A percentile compares a stretch with the other conserved stretches of the same genome.
Evolutionary conservation across 2,329 filamentous ascomycete genomes (phyloP).

Genomic region (Aspergillaceae sp.): DNA sequence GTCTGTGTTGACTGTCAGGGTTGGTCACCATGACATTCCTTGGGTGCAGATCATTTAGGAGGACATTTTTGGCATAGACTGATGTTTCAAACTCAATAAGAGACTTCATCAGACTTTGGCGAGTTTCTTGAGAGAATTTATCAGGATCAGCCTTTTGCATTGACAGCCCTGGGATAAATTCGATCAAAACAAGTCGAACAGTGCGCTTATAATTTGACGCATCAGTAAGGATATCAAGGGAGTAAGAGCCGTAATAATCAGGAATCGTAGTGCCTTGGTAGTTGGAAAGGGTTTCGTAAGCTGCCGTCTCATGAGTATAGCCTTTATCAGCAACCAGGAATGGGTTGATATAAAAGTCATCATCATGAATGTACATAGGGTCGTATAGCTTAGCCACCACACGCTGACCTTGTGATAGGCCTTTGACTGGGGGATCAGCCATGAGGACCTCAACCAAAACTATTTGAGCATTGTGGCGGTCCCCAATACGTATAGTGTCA

Average conservation of each 20-base stretch:
- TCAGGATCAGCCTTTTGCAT: constrained; percentile 10
- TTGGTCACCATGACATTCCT: constrained; percentile 10
- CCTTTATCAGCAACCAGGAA: constrained; percentile 15
- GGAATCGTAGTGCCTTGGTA: constrained; percentile 14
- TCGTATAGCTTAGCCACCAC: constrained; percentile 18
- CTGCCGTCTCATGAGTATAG: constrained; percentile 16
- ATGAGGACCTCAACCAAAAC: constrained; percentile 9
- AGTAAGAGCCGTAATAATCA: constrained; percentile 16
- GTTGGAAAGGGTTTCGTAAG: constrained; percentile 9
- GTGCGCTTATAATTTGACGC: constrained; percentile 2
- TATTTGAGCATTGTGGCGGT: constrained; percentile 13
- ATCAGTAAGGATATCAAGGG: constrained; percentile 11
- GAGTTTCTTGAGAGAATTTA: constrained; percentile 5
- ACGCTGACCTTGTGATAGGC: constrained; percentile 4
- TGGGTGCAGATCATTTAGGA: constrained; percentile 8
- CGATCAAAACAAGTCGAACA: constrained; percentile 16
- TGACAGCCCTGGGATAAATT: constrained; percentile 11
- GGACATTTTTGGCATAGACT: constrained; percentile 9
- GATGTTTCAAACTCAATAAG: constrained; percentile 14
- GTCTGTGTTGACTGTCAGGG: background rate
- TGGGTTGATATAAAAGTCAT: constrained; percentile 12
- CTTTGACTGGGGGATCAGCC: background rate
- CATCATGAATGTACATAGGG: constrained; percentile 16
- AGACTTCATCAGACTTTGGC: constrained; percentile 14
- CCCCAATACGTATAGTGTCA: constrained; percentile 9